Evolutionary conservation across 2,329 filamentous ascomycete genomes (phyloP), one percentile per base, ranked within the genome.

Genomic region (Clarireedia hainanense): DNA sequence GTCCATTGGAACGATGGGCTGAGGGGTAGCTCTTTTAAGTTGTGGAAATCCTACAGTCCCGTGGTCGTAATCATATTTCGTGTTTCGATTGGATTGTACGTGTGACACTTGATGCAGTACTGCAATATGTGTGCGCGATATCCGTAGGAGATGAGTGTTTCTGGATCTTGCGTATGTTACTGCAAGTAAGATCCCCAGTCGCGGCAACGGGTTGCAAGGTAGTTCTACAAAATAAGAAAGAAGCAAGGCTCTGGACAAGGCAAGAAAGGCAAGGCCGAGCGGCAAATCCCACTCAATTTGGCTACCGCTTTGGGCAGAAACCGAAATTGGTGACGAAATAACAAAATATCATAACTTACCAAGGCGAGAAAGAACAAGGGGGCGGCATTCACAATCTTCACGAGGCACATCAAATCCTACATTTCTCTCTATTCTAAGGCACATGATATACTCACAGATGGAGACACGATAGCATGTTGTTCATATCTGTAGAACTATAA

Each of bases 1-100:
- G 70, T 99, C 94, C 94, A 99, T 99, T 65, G 63, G 76, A 72
- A 15, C 50, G 17, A 7, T 47, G 42, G 6, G 49, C 49, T 20
- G 45, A 36, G 23, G 27, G 34, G 50, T 15, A 12, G 40, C 37
- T 39, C 34, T 23, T 24, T 37, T 17, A 17, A 52, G 15, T 43
- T 23, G 27, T 43, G 24, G 24, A 40, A 14, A 26, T 46, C 17
- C 39, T 40, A 52, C 36, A 23, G 48, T 40, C 27, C 46, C 10
- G 20, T 17, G 36, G 10, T 15, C 45, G 40, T 36, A 15, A 47
- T 39, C 55, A 43, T 57, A 15, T 43, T 30, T 52, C 27, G 15
- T 3, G 23, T 26, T 14, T 14, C 14, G 12, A 27, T 47, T 15
- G 10, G n/a, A 3, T 34, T 34, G 30, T 34, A 27, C 7, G 30